Evolutionary conservation across 768 basidiomycete genomes (phyloP).

Genomic region (Rhizopogon rudus): DNA sequence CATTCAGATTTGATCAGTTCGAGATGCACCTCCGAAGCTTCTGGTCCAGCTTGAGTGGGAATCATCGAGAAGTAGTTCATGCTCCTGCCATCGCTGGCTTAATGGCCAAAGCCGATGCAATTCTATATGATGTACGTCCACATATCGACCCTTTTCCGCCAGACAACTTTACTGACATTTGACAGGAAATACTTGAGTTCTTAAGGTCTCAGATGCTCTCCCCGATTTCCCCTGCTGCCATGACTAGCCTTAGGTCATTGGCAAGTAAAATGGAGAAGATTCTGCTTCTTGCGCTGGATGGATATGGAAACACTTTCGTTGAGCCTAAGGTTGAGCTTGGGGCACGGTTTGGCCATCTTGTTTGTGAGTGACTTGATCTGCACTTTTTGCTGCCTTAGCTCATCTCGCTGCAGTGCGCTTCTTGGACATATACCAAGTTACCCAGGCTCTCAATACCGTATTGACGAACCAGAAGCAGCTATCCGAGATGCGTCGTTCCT

Average conservation of each 20-base stretch:
- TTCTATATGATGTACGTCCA: conserved; percentile 82
- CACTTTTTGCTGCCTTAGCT: not conserved
- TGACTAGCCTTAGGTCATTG: conserved; percentile 71
- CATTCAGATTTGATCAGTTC: conserved; percentile 85
- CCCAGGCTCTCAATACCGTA: conserved; percentile 84
- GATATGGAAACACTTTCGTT: conserved; percentile 84
- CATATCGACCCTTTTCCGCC: not conserved
- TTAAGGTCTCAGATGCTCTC: conserved; percentile 83
- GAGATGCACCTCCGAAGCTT: conserved; percentile 83
- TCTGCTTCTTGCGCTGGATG: conserved; percentile 71
- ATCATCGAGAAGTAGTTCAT: conserved; percentile 84
- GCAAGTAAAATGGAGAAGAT: conserved; percentile 93
- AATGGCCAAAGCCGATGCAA: conserved; percentile 87
- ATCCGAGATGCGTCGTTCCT: conserved; percentile 80
- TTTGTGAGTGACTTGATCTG: conserved; percentile 51
- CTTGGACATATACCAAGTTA: conserved; percentile 89
- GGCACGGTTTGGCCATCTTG: conserved; percentile 86
- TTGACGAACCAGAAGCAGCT: conserved; percentile 84
- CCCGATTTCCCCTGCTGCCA: conserved; percentile 59
- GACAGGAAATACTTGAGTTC: conserved; percentile 81
- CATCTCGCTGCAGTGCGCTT: conserved; percentile 60
- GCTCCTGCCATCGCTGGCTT: conserved; percentile 83
- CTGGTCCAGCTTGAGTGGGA: conserved; percentile 71
- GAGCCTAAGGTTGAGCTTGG: conserved; percentile 90
- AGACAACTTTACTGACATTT: conserved; percentile 13